phyloP scores from a whole-genome alignment of 371 early-diverging fungal genomes.

The Mortierella sp. region DNA sequence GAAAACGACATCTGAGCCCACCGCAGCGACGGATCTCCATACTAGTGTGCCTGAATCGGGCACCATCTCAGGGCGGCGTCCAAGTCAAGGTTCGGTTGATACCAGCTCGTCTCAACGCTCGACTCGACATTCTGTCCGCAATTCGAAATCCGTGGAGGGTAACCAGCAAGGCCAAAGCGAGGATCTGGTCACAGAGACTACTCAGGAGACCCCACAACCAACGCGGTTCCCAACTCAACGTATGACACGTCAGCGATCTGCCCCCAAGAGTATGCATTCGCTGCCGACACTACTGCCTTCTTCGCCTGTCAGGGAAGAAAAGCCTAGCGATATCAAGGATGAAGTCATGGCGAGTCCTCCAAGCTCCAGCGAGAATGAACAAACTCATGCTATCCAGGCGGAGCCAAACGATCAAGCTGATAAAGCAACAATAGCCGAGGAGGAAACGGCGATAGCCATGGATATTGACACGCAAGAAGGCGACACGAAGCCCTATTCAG shows the following conservation, averaged over 20 bases:
- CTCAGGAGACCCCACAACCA: conserved; percentile 1
- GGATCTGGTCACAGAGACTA: conserved; percentile 12
- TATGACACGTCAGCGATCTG: conserved; percentile 42
- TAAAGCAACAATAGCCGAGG: background rate
- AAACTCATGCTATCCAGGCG: background rate
- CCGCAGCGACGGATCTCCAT: conserved; percentile 5
- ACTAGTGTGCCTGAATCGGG: conserved; percentile 3
- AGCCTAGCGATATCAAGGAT: background rate
- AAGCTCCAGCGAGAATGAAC: background rate
- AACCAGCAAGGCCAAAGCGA: conserved; percentile 4
- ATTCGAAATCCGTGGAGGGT: conserved; percentile 12
- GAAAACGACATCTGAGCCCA: conserved; percentile 8
- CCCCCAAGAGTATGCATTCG: conserved; percentile 37
- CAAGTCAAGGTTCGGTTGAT: conserved; percentile 42
- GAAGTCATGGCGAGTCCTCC: background rate
- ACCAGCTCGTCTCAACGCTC: conserved; percentile 37
- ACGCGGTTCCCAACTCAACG: conserved; percentile 25
- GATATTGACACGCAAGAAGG: conserved; percentile 12
- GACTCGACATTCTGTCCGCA: conserved; percentile 45
- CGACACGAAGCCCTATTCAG: conserved; percentile 2
- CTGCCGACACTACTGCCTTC: conserved; percentile 6
- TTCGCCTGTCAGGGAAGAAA: conserved; percentile 4
- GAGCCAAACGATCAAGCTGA: background rate
- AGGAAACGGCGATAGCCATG: conserved; percentile 10
- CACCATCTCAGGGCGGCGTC: conserved; percentile 7